Conservation (phyloP, 2,329 filamentous ascomycete genomes). For the Talaromyces sp. region DNA sequence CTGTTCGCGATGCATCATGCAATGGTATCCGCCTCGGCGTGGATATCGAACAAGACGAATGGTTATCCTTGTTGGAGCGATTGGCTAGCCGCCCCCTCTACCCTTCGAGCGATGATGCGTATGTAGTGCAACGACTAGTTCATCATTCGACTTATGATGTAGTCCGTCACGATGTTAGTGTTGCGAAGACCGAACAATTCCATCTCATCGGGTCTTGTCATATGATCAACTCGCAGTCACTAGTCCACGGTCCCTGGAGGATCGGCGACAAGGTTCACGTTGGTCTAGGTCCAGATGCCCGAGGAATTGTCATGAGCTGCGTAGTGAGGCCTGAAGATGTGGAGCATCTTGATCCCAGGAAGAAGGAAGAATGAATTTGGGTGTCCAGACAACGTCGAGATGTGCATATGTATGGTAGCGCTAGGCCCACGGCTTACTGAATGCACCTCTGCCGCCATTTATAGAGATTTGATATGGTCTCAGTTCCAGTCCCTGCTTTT, state of each 20-base stretch:
- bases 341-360: slow-evolving; percentile 5
- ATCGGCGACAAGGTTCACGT: slow-evolving; percentile 26
- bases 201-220: slow-evolving; percentile 29
- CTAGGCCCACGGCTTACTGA: not conserved
- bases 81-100: slow-evolving; percentile 17
- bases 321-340: slow-evolving; percentile 8
- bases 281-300: slow-evolving; percentile 11
- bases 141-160: slow-evolving; percentile 24
- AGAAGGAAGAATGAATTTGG: slow-evolving; percentile 16
- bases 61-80: slow-evolving; percentile 22
- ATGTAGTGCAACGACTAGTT: slow-evolving; percentile 25
- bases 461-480: not conserved
- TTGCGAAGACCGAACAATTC: slow-evolving; percentile 9
- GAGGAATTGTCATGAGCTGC: slow-evolving; percentile 15
- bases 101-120: slow-evolving; percentile 16
- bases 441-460: not conserved
- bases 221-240: slow-evolving; percentile 24
- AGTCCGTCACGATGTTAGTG: slow-evolving; percentile 18
- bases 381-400: not conserved
- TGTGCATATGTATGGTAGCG: not conserved
- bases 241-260: slow-evolving; percentile 24
- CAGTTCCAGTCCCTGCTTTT: not conserved
- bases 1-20: slow-evolving; percentile 24
- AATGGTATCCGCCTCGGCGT: slow-evolving; percentile 28
- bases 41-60: slow-evolving; percentile 21